A percentile compares a stretch with the other conserved stretches of the same genome.
Evolutionary conservation across 2,329 filamentous ascomycete genomes (phyloP).

Genomic region (Didymosphaeria variabile): DNA sequence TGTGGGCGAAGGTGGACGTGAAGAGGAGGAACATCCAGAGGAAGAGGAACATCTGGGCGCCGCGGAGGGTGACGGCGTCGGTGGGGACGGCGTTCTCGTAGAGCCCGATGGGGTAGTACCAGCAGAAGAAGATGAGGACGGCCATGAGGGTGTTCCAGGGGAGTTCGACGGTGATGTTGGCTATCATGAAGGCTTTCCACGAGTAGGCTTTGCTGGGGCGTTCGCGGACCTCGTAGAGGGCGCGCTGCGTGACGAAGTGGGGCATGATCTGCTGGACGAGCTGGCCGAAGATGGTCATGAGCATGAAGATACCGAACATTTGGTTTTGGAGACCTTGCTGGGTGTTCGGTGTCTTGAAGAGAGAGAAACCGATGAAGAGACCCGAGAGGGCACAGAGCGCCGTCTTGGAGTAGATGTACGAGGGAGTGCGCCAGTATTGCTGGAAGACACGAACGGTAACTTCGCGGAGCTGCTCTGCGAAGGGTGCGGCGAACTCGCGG

Average conservation of each 20-base stretch:
- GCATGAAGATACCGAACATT: conserved; percentile 86
- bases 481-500: conserved; percentile 83
- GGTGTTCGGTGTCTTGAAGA: conserved; percentile 75
- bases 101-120: conserved; percentile 87
- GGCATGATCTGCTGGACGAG: conserved; percentile 85
- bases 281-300: conserved; percentile 81
- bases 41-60: conserved; percentile 81
- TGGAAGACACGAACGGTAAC: conserved; percentile 81
- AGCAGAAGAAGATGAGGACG: conserved; percentile 79
- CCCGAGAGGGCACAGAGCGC: conserved; percentile 71
- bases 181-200: conserved; percentile 86
- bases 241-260: conserved; percentile 82
- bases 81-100: conserved; percentile 73
- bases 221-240: conserved; percentile 85
- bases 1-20: conserved; percentile 80
- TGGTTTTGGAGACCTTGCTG: conserved; percentile 85
- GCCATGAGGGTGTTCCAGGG: conserved; percentile 84
- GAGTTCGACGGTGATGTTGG: conserved; percentile 84
- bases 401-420: conserved; percentile 87
- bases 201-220: conserved; percentile 84
- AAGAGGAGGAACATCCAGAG: conserved; percentile 80
- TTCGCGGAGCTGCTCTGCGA: conserved; percentile 71
- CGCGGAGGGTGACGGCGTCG: conserved; percentile 71
- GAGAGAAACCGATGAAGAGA: conserved; percentile 84
- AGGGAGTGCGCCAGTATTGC: conserved; percentile 90